Base-by-base conservation (phyloP, 1,284 basidiomycete species). In the Microbotryum scabiosae region DNA sequence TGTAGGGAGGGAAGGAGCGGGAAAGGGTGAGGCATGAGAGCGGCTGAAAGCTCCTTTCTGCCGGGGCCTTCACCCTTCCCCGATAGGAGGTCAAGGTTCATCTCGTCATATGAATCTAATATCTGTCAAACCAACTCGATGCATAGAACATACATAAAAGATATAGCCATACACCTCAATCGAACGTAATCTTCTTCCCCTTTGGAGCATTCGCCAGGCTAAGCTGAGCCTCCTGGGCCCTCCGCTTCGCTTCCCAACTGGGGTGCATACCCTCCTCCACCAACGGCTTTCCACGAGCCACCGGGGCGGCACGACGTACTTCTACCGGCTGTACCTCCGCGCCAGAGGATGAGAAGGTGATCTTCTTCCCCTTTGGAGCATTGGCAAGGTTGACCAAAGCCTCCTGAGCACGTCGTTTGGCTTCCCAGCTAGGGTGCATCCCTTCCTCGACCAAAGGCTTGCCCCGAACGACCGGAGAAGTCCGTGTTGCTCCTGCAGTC, bases 361-460 rank as follows among this genome's bases (percentile, higher is more conserved):
- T 80, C 73, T 80, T 80, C 66, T 79, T 78, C 10, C 75, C 75
- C 26, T 68, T 66, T 1, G 71, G 74, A 5, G 57, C 63, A 14
- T 59, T 30, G 36, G 69, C 67, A 25, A 70, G 57, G 26, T 56
- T 69, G 61, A 66, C 66, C 67, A 77, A 74, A 64, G 74, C 76
- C 75, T 87, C 85, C 73, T 86, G 87, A 62, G 86, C 75, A 72
- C 82, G 83, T 75, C 80, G 81, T 75, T 92, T 94, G 4, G 91
- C 91, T 75, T 88, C 88, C 91, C 92, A 96, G n/a, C 88, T 91
- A 2, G 91, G 92, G 77, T 96, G 92, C 60, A 92, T 68, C 32
- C 81, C 78, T 64, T 76, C 79, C 59, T 79, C 76, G 20, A 74
- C 71, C 56, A 48, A 60, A 50, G 53, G 18, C 56, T 54, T 25